phyloP scores from a whole-genome alignment of 768 basidiomycete species.

The Auricularia cornea region DNA sequence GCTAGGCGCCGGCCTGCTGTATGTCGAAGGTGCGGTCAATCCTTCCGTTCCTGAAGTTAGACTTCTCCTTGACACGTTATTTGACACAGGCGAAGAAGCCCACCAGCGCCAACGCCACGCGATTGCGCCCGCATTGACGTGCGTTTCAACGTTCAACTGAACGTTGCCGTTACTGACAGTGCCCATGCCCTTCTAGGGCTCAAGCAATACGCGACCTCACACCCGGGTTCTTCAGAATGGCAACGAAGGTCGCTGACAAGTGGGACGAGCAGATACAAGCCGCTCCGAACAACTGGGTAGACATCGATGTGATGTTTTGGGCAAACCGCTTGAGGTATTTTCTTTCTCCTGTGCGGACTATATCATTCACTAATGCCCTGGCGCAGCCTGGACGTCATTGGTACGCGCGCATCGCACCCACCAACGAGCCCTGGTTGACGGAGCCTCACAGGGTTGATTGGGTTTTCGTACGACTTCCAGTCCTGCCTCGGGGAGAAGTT shows the following conservation, averaged over 20 bases:
- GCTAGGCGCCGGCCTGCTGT: conserved; percentile 55
- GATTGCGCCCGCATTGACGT: conserved; percentile 1
- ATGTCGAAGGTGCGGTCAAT: conserved; percentile 45
- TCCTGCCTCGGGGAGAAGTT: background rate
- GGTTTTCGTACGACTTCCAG: conserved; percentile 4
- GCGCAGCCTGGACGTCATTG: conserved; percentile 10
- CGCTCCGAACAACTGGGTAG: conserved; percentile 4
- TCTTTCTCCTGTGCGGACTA: no score
- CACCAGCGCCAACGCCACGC: conserved; percentile 11
- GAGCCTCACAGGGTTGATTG: background rate
- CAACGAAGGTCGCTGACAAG: conserved; percentile 6
- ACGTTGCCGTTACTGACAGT: background rate
- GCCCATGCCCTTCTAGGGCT: background rate
- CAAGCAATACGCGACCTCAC: conserved; percentile 9
- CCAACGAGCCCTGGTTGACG: background rate
- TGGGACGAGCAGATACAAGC: conserved; percentile 10
- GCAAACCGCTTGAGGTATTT: conserved; percentile 3
- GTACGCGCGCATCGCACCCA: conserved; percentile 8
- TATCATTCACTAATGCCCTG: background rate
- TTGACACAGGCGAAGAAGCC: conserved; percentile 2
- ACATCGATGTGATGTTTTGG: conserved; percentile 11
- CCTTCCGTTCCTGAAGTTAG: background rate
- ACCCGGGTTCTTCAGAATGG: conserved; percentile 9
- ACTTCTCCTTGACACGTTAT: background rate
- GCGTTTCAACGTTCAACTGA: background rate